Conservation (phyloP, 2,329 filamentous ascomycete species). For the Hypoxylon rubiginosum region DNA sequence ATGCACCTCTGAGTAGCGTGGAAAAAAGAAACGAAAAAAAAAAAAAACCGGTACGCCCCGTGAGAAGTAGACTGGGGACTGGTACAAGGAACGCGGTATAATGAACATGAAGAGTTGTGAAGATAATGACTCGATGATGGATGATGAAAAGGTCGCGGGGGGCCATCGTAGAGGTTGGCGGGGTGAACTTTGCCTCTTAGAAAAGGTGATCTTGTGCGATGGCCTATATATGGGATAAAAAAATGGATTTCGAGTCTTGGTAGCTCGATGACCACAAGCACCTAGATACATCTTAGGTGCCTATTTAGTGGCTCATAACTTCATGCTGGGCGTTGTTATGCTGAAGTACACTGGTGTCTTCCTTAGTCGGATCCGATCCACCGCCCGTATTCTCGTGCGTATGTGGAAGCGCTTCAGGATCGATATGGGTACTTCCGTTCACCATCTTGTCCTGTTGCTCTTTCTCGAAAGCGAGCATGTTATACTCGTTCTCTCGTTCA, state of each 20-base stretch:
- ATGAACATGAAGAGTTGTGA: slow-evolving; percentile 14
- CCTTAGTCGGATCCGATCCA: slow-evolving; percentile 21
- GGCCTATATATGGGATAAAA: neutral
- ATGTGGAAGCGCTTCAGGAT: slow-evolving; percentile 15
- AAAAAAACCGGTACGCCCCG: slow-evolving; percentile 12
- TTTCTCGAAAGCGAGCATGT: slow-evolving; percentile 54
- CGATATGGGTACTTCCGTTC: slow-evolving; percentile 33
- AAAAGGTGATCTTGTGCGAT: neutral
- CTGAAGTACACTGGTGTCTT: slow-evolving; percentile 27
- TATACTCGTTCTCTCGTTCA: slow-evolving; percentile 56
- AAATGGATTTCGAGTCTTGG: neutral
- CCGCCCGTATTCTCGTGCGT: slow-evolving; percentile 15
- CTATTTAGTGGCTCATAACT: slow-evolving; percentile 49
- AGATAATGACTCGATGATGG: neutral
- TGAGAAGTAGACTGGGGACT: slow-evolving; percentile 19
- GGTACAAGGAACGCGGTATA: slow-evolving; percentile 25
- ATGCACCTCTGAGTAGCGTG: slow-evolving; percentile 36
- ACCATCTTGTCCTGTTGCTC: slow-evolving; percentile 49
- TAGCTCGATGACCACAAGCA: neutral
- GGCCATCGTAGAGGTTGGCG: slow-evolving; percentile 2
- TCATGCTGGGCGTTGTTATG: slow-evolving; percentile 42
- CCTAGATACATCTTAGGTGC: neutral
- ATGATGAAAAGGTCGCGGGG: neutral
- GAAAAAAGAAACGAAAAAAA: slow-evolving; percentile 6
- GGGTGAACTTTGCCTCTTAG: neutral